These are phyloP conservation scores for Babesia ovis DNA, from an alignment of 169 alveolate species.

Conservation along the genomic window DNA sequence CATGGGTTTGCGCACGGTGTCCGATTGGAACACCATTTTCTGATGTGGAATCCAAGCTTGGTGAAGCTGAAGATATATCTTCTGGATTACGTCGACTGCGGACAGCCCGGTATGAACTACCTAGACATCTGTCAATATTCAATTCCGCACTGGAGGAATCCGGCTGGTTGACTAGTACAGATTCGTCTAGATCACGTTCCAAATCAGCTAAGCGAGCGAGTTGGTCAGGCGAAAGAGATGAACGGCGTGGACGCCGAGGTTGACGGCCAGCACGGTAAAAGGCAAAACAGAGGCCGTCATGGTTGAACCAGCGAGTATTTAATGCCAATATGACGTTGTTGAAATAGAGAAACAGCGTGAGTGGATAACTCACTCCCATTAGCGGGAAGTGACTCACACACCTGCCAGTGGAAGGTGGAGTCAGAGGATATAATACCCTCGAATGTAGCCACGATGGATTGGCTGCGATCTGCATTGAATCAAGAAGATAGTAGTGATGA, in stretches of 20 bases:
- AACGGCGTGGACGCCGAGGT: background rate
- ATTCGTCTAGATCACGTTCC: slow-evolving; percentile 7
- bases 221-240: slow-evolving; percentile 17
- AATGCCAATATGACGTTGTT: background rate
- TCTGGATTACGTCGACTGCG: background rate
- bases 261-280: slow-evolving; percentile 11
- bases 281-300: slow-evolving; percentile 20
- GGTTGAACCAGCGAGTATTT: background rate
- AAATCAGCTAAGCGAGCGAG: slow-evolving; percentile 10
- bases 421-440: background rate
- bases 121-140: background rate
- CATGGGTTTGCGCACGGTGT: too few species aligned
- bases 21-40: background rate
- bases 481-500: slow-evolving; percentile 6
- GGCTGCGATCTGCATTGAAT: slow-evolving; percentile 40
- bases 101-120: background rate
- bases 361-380: slow-evolving; percentile 16
- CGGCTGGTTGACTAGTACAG: background rate
- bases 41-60: background rate
- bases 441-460: slow-evolving; percentile 15
- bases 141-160: background rate
- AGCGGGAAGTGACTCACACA: slow-evolving; percentile 40
- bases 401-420: background rate
- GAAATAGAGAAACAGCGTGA: background rate
- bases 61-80: background rate